Percentiles rank a stretch among this genome's conserved stretches.
These are phyloP conservation scores for Oldenlandia corymbosa DNA, from an alignment of 257 asterid species.

Conservation along the genomic window DNA sequence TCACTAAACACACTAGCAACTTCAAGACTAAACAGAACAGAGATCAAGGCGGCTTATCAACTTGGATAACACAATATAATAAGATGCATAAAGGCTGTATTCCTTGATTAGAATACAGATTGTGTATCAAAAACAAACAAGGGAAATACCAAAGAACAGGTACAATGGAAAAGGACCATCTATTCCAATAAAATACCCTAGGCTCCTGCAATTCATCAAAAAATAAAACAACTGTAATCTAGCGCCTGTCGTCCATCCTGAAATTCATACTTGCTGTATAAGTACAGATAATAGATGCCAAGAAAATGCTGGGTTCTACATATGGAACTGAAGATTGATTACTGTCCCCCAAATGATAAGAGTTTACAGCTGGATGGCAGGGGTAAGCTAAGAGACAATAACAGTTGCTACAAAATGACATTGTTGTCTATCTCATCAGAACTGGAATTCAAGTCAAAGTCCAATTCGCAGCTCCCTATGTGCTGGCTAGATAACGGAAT, in stretches of 20 bases:
- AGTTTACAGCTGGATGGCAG: background rate
- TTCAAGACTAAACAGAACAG: background rate
- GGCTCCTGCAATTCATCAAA: too few relatives aligned
- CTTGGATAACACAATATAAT: conserved; percentile 4
- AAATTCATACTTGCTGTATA: too few relatives aligned
- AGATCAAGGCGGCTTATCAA: background rate
- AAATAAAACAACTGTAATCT: too few relatives aligned
- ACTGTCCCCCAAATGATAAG: background rate
- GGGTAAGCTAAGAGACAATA: background rate
- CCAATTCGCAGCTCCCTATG: background rate
- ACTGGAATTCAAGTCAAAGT: background rate
- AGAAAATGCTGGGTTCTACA: too few relatives aligned
- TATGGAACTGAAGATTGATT: too few relatives aligned
- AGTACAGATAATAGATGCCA: too few relatives aligned
- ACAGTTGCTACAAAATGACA: background rate
- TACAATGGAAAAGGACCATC: background rate
- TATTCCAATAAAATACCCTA: too few relatives aligned
- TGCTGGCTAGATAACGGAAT: too few relatives aligned
- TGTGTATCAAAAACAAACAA: background rate
- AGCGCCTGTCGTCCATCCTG: too few relatives aligned
- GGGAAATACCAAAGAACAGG: background rate
- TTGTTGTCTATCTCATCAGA: background rate
- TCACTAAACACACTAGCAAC: background rate
- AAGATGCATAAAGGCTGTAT: background rate
- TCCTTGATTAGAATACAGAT: too few relatives aligned